Base-by-base conservation (phyloP, 345 rosid genomes). In the Populus pruinosa region DNA sequence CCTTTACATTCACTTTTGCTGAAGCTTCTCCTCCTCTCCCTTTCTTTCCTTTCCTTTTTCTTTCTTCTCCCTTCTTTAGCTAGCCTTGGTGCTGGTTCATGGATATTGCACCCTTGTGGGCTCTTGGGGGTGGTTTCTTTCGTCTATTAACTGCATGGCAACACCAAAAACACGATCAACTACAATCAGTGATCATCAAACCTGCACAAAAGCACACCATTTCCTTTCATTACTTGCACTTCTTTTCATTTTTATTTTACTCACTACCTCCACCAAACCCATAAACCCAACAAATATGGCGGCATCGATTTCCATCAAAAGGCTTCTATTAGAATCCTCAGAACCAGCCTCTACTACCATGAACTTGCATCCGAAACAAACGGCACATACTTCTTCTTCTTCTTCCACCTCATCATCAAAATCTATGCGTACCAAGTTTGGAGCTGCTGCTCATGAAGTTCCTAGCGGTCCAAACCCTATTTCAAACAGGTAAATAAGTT, bases 21-120 rank as follows among this genome's bases (percentile, higher is more conserved):
- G 86, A 86, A 86, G 65, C 86, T 82, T 82, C 88, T 84, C 69
- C 83, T 64, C 35, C 55, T 56, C n/a, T 36, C 65, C 20, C 25
- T 41, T 31, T 25, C 43, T 67, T 53, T 43, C 49, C 79, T 35
- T 70, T 77, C 1, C 44, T 41, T 41, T 67, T 50, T 72, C 67
- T 66, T 31, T 80, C 43, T 27, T 43, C 75, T 50, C 39, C 69
- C 63, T 63, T 79, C 44, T 50, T 43, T 84, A 77, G 86, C 84
- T 59, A 44, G 66, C 79, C 83, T 77, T 80, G 87, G 85, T 69
- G 82, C 90, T 90, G 93, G 98, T 91, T 94, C 83, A 94, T 95
- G 97, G 99, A 93, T 95, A 91, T 92, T 90, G 97, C 88, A 87
- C 91, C 96, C 94, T 89, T 91, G 84, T 89, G 95, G 93, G 86